Conservation (phyloP, 108 stramenopile genomes). For the Cyclotella cryptica region DNA sequence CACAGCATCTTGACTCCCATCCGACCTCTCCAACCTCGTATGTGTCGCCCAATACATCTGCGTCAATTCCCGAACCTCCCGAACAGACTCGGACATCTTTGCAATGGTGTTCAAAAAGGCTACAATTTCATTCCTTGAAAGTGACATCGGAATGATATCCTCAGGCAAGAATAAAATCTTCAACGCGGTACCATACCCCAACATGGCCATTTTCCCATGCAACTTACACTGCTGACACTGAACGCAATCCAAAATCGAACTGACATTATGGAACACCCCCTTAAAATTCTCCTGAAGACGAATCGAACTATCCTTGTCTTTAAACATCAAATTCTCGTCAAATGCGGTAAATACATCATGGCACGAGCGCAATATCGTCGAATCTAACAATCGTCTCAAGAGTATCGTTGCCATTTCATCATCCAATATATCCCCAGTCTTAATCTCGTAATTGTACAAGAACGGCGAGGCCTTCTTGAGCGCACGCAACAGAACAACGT, state of each 20-base stretch:
- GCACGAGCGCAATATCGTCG: slow-evolving; percentile 79
- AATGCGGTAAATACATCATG: slow-evolving; percentile 89
- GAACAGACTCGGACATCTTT: slow-evolving; percentile 79
- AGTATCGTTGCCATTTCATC: slow-evolving; percentile 82
- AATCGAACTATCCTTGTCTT: slow-evolving; percentile 54
- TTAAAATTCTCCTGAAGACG: slow-evolving; percentile 88
- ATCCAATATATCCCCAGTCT: slow-evolving; percentile 83
- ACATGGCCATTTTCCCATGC: slow-evolving; percentile 93
- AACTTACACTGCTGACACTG: slow-evolving; percentile 97
- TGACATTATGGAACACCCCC: slow-evolving; percentile 93
- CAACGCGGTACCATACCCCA: slow-evolving; percentile 93
- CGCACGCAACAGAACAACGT: slow-evolving; percentile 90
- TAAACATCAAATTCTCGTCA: slow-evolving; percentile 95
- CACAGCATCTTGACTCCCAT: slow-evolving; percentile 4
- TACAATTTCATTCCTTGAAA: slow-evolving; percentile 90
- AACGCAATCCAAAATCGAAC: slow-evolving; percentile 92
- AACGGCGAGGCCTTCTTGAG: slow-evolving; percentile 80
- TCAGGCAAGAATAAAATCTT: slow-evolving; percentile 88
- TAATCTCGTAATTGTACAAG: slow-evolving; percentile 79
- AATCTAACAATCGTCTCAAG: slow-evolving; percentile 76
- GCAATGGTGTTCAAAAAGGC: slow-evolving; percentile 90
- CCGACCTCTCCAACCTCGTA: slow-evolving; percentile 54
- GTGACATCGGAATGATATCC: slow-evolving; percentile 45
- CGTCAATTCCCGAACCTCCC: slow-evolving; percentile 81
- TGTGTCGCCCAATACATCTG: slow-evolving; percentile 73